Evolutionary conservation across 768 basidiomycete species (phyloP).

Genomic region (Leucocoprinus sp.): DNA sequence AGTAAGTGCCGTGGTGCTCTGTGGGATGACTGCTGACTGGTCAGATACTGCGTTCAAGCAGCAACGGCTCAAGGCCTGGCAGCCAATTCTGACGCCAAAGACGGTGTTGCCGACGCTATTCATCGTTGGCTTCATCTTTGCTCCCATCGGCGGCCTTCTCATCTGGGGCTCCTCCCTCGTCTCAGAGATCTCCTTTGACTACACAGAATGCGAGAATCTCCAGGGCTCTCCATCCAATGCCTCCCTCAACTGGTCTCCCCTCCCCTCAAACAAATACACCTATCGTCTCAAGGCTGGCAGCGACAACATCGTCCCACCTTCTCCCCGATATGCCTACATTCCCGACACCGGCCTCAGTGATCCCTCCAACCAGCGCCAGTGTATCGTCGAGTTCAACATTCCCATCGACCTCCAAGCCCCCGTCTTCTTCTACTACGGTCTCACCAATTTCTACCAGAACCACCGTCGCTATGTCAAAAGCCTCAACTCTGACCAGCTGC

Average conservation of each 20-base stretch:
- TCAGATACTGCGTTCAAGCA: conserved; percentile 98
- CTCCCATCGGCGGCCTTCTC: conserved; percentile 90
- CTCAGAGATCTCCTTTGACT: conserved; percentile 91
- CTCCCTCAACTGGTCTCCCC: conserved; percentile 31
- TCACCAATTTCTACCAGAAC: conserved; percentile 97
- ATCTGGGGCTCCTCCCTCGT: conserved; percentile 83
- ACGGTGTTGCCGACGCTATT: conserved; percentile 96
- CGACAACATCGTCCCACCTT: conserved; percentile 21
- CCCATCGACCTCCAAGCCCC: conserved; percentile 66
- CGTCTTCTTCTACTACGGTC: conserved; percentile 93
- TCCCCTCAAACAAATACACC: conserved; percentile 61
- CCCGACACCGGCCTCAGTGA: conserved; percentile 41
- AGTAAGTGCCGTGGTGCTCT: conserved; percentile 40
- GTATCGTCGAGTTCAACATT: conserved; percentile 75
- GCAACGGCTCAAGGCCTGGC: conserved; percentile 99
- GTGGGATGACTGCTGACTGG: conserved; percentile 13
- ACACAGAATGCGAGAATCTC: conserved; percentile 81
- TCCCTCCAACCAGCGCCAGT: conserved; percentile 42
- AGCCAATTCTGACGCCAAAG: conserved; percentile 97
- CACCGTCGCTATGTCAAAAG: conserved; percentile 97
- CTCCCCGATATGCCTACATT: conserved; percentile 75
- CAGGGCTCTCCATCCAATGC: conserved; percentile 30
- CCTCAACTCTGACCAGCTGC: conserved; percentile 75
- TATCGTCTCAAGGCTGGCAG: conserved; percentile 54
- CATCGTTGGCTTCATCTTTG: conserved; percentile 90